Evolutionary conservation across 345 rosid genomes (phyloP), one percentile per base, ranked within the genome.

Genomic region (Salix caprea): DNA sequence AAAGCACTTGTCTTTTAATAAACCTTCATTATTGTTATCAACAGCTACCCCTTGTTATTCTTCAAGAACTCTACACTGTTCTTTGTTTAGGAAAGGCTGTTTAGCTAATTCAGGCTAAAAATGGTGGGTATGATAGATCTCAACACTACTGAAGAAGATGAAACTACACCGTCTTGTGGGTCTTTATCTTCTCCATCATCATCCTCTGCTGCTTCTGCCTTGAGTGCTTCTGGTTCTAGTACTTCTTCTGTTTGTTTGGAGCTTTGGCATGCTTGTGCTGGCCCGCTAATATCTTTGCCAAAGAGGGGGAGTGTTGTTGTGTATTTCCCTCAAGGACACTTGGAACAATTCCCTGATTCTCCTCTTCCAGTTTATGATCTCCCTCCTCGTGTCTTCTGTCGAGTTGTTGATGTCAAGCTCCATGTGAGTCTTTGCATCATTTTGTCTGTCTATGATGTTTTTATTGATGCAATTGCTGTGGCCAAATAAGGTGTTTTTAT

Each of bases 251-350:
- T 96, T 60, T 94, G 97, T 85, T 76, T 92, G 81, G 98, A 96
- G 90, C 92, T 96, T 23, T 96, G 97, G 98, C 98, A 96, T 73
- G 99, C 99, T 62, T 96, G 99, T 81, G 98, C 98, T n/a, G 99
- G 99, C 61, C 99, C 99, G 34, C 91, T 94, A 1, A 88, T 90
- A 72, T 92, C 97, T 65, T 87, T 96, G 46, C 99, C 98, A 1
- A 91, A 85, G 90, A 92, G 80, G 84, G 97, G 98, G 52, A 83
- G 89, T 84, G 76, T 86, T 67, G 97, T 96, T 34, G 91, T 91
- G 71, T 96, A 96, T 86, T 87, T 94, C 76, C 99, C 94, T 58
- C 99, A 94, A 82, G 99, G 99, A 19, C 98, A 96, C 78, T 80
- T 94, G 82, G 98, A 96, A 82, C 97, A 87, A 71, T 85, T 89